A percentile compares a stretch with the other conserved stretches of the same genome.
Evolutionary conservation across 2,329 filamentous ascomycete genomes (phyloP).

Genomic region (Sarocladium brachiariae): DNA sequence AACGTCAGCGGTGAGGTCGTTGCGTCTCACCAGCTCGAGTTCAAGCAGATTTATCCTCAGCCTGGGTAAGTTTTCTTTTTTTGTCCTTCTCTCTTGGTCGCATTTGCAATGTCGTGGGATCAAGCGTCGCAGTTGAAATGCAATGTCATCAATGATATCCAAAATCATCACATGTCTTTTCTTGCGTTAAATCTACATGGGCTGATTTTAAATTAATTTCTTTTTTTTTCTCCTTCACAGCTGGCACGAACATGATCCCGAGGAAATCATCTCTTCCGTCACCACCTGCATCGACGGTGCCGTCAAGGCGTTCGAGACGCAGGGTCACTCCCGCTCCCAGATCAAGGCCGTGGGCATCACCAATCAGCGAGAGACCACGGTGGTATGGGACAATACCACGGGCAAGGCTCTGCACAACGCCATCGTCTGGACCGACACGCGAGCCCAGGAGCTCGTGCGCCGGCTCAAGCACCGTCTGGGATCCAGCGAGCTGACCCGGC

Average conservation of each 20-base stretch:
- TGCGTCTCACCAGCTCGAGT: conserved; percentile 68
- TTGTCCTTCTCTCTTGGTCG: too few species aligned
- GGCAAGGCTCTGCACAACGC: conserved; percentile 74
- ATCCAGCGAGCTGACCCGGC: conserved; percentile 56
- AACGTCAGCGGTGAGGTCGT: conserved; percentile 68
- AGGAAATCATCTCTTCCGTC: conserved; percentile 66
- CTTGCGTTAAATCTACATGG: conserved; percentile 10
- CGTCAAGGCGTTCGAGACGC: conserved; percentile 58
- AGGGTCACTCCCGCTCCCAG: conserved; percentile 59
- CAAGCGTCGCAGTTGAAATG: too few species aligned
- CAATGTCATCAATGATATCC: too few species aligned
- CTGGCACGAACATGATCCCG: conserved; percentile 80
- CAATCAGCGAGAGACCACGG: conserved; percentile 76
- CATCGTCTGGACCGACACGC: conserved; percentile 82
- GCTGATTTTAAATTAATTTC: too few species aligned
- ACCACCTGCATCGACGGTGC: conserved; percentile 70
- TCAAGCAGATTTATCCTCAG: conserved; percentile 66
- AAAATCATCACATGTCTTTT: too few species aligned
- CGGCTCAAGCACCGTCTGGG: conserved; percentile 62
- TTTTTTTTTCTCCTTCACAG: too few species aligned
- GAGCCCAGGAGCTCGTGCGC: conserved; percentile 63
- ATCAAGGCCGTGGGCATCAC: conserved; percentile 75
- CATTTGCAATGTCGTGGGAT: too few species aligned
- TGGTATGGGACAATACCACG: conserved; percentile 72
- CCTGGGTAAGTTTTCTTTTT: conserved; percentile 57